These are phyloP conservation scores for Talaromyces piceae DNA, from an alignment of 2,329 filamentous ascomycete genomes.

Conservation along the genomic window DNA sequence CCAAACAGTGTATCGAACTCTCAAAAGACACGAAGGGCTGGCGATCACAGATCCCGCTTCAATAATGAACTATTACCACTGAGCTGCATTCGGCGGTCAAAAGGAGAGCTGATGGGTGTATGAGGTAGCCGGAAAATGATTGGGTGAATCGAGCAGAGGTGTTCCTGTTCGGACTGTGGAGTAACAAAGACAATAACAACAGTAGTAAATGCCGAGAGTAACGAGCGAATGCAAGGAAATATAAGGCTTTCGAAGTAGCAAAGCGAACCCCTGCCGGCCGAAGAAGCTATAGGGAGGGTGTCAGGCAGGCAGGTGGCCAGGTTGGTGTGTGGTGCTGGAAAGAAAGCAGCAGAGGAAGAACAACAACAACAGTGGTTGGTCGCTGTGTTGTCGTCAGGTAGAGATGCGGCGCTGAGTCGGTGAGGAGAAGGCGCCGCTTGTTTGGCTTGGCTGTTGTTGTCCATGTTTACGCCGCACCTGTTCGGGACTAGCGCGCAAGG, in stretches of 20 bases:
- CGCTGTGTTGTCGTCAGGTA: background rate
- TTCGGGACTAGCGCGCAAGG: slow-evolving; percentile 5
- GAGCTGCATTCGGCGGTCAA: background rate
- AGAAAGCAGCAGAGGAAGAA: no score
- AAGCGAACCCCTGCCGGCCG: background rate
- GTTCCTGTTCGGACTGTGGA: background rate
- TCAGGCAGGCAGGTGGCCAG: slow-evolving; percentile 1
- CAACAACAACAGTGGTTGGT: background rate
- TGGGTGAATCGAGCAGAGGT: background rate
- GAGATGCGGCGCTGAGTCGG: slow-evolving; percentile 3
- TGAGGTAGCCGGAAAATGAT: background rate
- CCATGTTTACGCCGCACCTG: slow-evolving; percentile 11
- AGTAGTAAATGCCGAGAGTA: no score
- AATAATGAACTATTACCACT: background rate
- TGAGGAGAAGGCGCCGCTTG: slow-evolving; percentile 3
- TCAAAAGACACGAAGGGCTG: background rate
- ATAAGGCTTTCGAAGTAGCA: background rate
- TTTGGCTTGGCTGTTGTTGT: slow-evolving; percentile 10
- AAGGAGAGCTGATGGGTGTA: background rate
- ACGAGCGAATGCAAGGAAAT: slow-evolving; percentile 4
- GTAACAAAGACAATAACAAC: slow-evolving; percentile 2
- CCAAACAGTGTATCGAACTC: background rate
- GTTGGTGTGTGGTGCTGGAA: no score
- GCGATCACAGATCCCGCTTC: background rate
- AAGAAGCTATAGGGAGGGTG: background rate